These are phyloP conservation scores for Mycena albidolilacea DNA, from an alignment of 768 basidiomycete genomes.

Conservation along the genomic window DNA sequence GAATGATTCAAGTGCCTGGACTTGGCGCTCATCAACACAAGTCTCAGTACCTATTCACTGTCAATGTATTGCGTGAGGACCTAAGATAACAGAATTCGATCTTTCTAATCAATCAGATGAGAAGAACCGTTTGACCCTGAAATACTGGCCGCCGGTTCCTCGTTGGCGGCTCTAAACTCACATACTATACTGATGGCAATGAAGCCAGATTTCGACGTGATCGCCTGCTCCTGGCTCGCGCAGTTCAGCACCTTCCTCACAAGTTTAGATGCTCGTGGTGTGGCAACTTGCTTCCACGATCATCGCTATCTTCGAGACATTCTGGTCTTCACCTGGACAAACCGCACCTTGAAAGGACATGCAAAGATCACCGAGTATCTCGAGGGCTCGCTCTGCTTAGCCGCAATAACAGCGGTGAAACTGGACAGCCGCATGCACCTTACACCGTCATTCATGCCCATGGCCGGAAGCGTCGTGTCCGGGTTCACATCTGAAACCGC, in stretches of 20 bases:
- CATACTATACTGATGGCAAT: background rate
- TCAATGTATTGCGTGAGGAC: too few species aligned
- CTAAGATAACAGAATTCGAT: too few species aligned
- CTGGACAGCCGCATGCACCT: constrained; percentile 3
- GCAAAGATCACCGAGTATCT: constrained; percentile 37
- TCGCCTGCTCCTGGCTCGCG: constrained; percentile 13
- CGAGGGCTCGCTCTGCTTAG: background rate
- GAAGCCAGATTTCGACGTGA: background rate
- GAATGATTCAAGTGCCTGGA: too few species aligned
- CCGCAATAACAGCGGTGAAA: background rate
- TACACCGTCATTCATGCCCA: constrained; percentile 18
- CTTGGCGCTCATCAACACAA: too few species aligned
- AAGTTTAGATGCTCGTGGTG: background rate
- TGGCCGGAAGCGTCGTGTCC: constrained; percentile 21
- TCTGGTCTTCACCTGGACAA: constrained; percentile 39
- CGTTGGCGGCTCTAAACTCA: too few species aligned
- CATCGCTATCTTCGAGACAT: constrained; percentile 36
- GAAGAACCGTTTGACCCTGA: too few species aligned
- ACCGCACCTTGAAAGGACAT: constrained; percentile 22
- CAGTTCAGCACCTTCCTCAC: background rate
- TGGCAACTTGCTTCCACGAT: constrained; percentile 8
- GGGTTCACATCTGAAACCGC: constrained; percentile 41
- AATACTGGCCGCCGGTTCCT: too few species aligned
- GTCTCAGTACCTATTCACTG: too few species aligned
- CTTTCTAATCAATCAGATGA: too few species aligned